Conservation (phyloP, 2,329 filamentous ascomycete genomes). For the Cladosporium sp. region DNA sequence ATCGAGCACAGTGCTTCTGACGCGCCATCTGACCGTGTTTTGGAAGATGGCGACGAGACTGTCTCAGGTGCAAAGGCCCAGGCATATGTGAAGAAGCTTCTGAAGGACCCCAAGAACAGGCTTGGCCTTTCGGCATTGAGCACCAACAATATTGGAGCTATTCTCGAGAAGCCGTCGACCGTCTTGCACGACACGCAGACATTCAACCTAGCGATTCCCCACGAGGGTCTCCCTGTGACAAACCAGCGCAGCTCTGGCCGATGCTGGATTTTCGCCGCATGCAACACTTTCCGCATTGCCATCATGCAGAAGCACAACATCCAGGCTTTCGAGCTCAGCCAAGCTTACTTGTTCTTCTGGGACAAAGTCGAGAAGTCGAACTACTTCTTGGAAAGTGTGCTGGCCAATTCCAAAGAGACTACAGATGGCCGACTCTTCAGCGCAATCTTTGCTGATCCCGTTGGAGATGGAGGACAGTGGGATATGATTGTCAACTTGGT, state of each 20-base stretch:
- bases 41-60: constrained; percentile 20
- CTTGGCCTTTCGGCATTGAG: constrained; percentile 72
- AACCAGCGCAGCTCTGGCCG: constrained; percentile 78
- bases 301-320: constrained; percentile 80
- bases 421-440: constrained; percentile 72
- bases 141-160: constrained; percentile 59
- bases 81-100: constrained; percentile 29
- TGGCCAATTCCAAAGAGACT: constrained; percentile 67
- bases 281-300: constrained; percentile 87
- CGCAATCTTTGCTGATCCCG: constrained; percentile 61
- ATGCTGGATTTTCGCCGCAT: constrained; percentile 89
- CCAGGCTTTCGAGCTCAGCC: constrained; percentile 76
- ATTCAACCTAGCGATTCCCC: constrained; percentile 78
- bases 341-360: constrained; percentile 87
- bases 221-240: constrained; percentile 78
- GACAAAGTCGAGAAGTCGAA: constrained; percentile 92
- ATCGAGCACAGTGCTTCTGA: constrained; percentile 23
- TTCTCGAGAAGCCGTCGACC: constrained; percentile 62
- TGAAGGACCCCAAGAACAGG: constrained; percentile 50
- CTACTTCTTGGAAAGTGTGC: constrained; percentile 79
- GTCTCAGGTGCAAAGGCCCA: constrained; percentile 28
- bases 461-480: constrained; percentile 83
- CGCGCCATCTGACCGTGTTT: constrained; percentile 18
- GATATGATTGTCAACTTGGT: constrained; percentile 86
- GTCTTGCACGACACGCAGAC: constrained; percentile 68